Percentiles rank a stretch among this genome's conserved stretches.
phyloP scores from a whole-genome alignment of 331 rosid species.

The Acacia pycnantha region DNA sequence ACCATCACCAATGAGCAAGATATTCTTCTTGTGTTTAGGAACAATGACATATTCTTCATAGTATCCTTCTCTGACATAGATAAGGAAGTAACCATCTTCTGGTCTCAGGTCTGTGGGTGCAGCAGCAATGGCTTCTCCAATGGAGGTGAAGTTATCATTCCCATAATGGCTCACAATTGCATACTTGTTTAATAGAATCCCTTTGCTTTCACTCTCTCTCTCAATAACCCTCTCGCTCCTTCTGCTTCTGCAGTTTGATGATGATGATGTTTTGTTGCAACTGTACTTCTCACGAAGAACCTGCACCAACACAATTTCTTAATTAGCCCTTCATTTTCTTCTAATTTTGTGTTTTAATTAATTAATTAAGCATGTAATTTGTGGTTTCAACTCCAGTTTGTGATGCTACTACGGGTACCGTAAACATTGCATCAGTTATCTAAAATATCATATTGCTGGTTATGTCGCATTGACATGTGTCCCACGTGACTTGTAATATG shows the following conservation, averaged over 20 bases:
- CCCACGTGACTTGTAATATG: slow-evolving; percentile 19
- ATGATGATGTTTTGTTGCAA: slow-evolving; percentile 30
- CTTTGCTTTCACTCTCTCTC: slow-evolving; percentile 30
- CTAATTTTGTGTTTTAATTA: too few relatives aligned
- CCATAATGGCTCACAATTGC: slow-evolving; percentile 55
- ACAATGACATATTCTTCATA: slow-evolving; percentile 62
- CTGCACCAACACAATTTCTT: slow-evolving; percentile 32
- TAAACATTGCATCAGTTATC: not conserved
- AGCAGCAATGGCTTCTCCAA: slow-evolving; percentile 55
- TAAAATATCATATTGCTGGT: slow-evolving; percentile 7
- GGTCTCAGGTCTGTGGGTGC: slow-evolving; percentile 50
- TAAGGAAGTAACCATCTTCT: slow-evolving; percentile 66
- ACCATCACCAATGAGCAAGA: slow-evolving; percentile 77
- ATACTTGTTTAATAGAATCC: slow-evolving; percentile 44
- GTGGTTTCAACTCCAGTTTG: too few relatives aligned
- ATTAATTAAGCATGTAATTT: not conserved
- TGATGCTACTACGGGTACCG: too few relatives aligned
- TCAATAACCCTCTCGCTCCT: slow-evolving; percentile 43
- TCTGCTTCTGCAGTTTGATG: slow-evolving; percentile 11
- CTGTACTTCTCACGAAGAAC: slow-evolving; percentile 35
- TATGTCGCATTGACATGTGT: slow-evolving; percentile 18
- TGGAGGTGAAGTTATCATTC: slow-evolving; percentile 61
- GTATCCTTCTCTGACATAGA: slow-evolving; percentile 54
- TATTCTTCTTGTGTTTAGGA: slow-evolving; percentile 44
- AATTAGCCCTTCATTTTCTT: not conserved